Base-by-base conservation (phyloP, 1,284 basidiomycete species). In the Microbotryomycetes sp. region DNA sequence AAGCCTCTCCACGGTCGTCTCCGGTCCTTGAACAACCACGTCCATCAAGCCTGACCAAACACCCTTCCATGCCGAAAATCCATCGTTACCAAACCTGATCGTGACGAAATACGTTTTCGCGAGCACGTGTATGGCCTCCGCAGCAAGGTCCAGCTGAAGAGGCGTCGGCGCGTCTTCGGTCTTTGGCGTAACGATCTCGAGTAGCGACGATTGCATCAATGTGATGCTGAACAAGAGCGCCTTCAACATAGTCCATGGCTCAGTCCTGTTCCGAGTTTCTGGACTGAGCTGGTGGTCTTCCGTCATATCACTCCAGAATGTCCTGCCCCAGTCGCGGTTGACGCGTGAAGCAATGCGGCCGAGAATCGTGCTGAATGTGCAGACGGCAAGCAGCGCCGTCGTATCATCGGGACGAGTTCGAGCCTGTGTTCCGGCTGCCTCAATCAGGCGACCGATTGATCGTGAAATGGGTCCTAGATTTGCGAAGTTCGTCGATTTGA, bases 231-330 rank as follows among this genome's bases (percentile, higher is more conserved):
- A 71, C 18, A 71, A 62, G 52, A 71, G 64, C 11, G 68, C 55
- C 46, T 71, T 71, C 56, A 70, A 62, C 18, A 67, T 61, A 3
- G 65, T 66, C 70, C 70, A 71, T 0, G 68, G 68, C 26, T 61
- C 62, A 4, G 61, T 62, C 31, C 59, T 54, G 1, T 52, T 9
- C 23, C 65, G 61, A 0, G 69, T 69, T 5, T 60, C 13, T 6
- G 64, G 62, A 7, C 64, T 31, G 15, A 69, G 57, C 27, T 65
- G 57, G 18, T 51, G 28, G 9, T 62, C 60, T n/a, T 57, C 58
- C 7, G 46, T 35, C 24, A 65, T 35, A 21, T 70, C 64, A 1
- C 64, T 62, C 70, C 70, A 71, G 3, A 53, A 35, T 9, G 62
- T 57, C 0, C 45, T 9, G 3, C 56, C 55, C 70, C 70, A 71